A percentile compares a stretch with the other conserved stretches of the same genome.
Evolutionary conservation across 345 rosid genomes (phyloP).

Genomic region (Tarenaya hassleriana): DNA sequence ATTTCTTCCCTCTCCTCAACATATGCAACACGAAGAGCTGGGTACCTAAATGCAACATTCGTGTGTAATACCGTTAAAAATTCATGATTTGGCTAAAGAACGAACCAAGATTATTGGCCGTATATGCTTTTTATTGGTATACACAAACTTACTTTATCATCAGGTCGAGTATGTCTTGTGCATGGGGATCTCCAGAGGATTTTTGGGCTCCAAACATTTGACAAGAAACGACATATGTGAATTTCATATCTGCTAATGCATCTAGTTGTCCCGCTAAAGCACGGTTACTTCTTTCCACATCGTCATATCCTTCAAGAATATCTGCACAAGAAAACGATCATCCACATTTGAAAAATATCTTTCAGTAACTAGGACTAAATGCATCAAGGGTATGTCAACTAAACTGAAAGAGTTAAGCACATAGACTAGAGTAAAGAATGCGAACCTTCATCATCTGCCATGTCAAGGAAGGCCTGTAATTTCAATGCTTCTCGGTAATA

Average conservation of each 20-base stretch:
- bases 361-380: constrained; percentile 8
- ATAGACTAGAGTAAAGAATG: constrained; percentile 16
- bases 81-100: constrained; percentile 16
- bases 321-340: constrained; percentile 38
- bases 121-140: constrained; percentile 13
- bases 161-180: constrained; percentile 67
- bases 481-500: constrained; percentile 83
- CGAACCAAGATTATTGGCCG: constrained; percentile 12
- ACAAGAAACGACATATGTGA: constrained; percentile 73
- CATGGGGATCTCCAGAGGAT: constrained; percentile 81
- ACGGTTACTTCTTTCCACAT: constrained; percentile 58
- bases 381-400: neutral
- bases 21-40: constrained; percentile 90
- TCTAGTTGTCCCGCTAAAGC: constrained; percentile 57
- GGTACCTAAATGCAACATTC: constrained; percentile 48
- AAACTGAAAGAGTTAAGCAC: constrained; percentile 13
- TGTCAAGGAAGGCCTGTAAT: constrained; percentile 82
- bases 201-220: constrained; percentile 83
- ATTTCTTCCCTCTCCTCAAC: constrained; percentile 91
- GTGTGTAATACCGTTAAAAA: constrained; percentile 13
- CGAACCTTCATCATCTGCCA: constrained; percentile 71
- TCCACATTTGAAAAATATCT: constrained; percentile 7
- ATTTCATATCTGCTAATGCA: constrained; percentile 83
- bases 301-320: constrained; percentile 73
- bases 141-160: constrained; percentile 58